phyloP scores from a whole-genome alignment of 768 basidiomycete genomes.

The Holtermanniella nyarrowii region DNA sequence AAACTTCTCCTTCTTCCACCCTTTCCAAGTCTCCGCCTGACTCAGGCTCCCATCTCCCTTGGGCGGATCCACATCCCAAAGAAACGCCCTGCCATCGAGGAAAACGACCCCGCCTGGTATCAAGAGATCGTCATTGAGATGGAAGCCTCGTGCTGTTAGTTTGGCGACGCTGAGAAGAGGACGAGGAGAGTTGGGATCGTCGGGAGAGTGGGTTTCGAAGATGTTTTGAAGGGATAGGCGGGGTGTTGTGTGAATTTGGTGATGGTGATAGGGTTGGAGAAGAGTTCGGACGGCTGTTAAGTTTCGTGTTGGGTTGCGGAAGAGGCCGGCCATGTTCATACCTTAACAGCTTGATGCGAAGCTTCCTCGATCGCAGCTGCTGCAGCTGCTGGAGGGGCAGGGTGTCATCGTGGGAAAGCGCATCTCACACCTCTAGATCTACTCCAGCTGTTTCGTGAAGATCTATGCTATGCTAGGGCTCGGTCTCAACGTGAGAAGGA shows the following conservation, averaged over 20 bases:
- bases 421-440: too few species aligned
- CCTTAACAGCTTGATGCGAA: too few species aligned
- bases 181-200: conserved; percentile 3
- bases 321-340: too few species aligned
- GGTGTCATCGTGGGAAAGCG: too few species aligned
- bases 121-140: conserved; percentile 52
- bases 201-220: conserved; percentile 11
- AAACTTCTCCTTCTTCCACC: conserved; percentile 65
- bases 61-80: conserved; percentile 73
- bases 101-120: conserved; percentile 72
- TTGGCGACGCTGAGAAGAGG: conserved; percentile 29
- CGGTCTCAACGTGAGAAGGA: too few species aligned
- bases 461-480: too few species aligned
- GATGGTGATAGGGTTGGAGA: too few species aligned
- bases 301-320: too few species aligned
- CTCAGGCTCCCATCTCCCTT: conserved; percentile 11
- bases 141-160: conserved; percentile 31
- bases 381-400: too few species aligned
- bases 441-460: too few species aligned
- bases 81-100: conserved; percentile 69
- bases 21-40: conserved; percentile 33
- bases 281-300: too few species aligned
- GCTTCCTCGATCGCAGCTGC: too few species aligned
- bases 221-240: conserved; percentile 16
- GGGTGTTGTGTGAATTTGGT: conserved; percentile 1